Evolutionary conservation across 805 yeast species (phyloP).

Genomic region (Scheffersomyces ergatensis): DNA sequence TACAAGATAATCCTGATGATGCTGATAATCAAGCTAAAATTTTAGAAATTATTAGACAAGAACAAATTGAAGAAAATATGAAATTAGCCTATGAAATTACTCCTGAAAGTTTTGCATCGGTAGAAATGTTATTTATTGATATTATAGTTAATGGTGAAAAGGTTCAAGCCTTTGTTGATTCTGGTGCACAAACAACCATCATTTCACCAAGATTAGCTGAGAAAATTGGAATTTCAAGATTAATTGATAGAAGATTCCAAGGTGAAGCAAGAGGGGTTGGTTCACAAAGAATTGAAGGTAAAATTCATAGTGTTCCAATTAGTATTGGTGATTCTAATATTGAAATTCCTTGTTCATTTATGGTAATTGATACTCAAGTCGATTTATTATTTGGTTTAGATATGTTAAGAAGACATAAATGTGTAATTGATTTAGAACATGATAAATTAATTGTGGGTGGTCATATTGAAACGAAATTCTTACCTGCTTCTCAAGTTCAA

Average conservation of each 20-base stretch:
- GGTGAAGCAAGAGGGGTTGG: constrained; percentile 95
- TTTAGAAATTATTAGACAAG: constrained; percentile 63
- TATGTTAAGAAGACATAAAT: constrained; percentile 85
- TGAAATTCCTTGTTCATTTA: constrained; percentile 40
- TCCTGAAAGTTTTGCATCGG: constrained; percentile 85
- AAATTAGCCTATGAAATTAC: constrained; percentile 78
- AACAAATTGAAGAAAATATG: constrained; percentile 77
- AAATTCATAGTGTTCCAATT: constrained; percentile 85
- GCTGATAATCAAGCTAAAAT: constrained; percentile 67
- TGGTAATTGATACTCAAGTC: constrained; percentile 58
- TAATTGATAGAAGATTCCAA: constrained; percentile 74
- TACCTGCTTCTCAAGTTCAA: constrained; percentile 70
- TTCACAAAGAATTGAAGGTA: constrained; percentile 69
- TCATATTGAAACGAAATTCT: constrained; percentile 68
- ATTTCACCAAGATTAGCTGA: constrained; percentile 78
- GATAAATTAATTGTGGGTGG: constrained; percentile 66
- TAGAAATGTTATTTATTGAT: constrained; percentile 79
- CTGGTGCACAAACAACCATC: constrained; percentile 92
- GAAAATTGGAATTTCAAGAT: constrained; percentile 60
- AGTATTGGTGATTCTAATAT: constrained; percentile 57
- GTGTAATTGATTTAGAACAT: constrained; percentile 67
- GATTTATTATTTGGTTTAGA: constrained; percentile 87
- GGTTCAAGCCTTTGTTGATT: constrained; percentile 91
- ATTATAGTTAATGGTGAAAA: constrained; percentile 76
- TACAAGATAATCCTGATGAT: constrained; percentile 66